Evolutionary conservation across 345 rosid genomes (phyloP).

Genomic region (Chamaenerion angustifolium): DNA sequence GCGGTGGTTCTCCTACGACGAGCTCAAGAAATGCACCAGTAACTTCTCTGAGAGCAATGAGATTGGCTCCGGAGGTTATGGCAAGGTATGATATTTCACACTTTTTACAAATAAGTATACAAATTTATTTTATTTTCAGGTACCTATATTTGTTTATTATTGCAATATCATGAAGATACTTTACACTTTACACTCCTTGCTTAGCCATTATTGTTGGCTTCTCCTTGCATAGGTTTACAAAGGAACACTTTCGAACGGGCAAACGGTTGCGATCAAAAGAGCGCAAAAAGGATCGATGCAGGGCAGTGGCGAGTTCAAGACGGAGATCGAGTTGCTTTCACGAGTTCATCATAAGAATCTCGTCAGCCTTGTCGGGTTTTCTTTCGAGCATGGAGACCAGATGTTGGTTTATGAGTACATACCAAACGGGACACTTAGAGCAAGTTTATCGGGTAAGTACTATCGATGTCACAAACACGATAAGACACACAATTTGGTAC

Average conservation of each 20-base stretch:
- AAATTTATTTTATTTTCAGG: too few species aligned
- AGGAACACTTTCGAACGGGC: conserved; percentile 75
- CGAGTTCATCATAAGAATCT: conserved; percentile 95
- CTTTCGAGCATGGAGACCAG: conserved; percentile 84
- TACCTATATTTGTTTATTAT: too few species aligned
- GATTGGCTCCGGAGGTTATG: conserved; percentile 91
- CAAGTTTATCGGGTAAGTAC: conserved; percentile 56
- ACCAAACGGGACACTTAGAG: conserved; percentile 75
- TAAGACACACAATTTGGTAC: too few species aligned
- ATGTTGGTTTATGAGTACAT: conserved; percentile 79
- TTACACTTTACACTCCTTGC: too few species aligned
- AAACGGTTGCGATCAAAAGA: conserved; percentile 70
- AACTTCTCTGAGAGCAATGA: conserved; percentile 61
- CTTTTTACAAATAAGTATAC: too few species aligned
- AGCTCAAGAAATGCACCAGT: conserved; percentile 66
- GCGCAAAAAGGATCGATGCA: conserved; percentile 90
- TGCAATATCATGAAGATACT: too few species aligned
- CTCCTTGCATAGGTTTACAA: conserved; percentile 55
- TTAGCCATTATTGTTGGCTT: too few species aligned
- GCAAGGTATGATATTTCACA: too few species aligned
- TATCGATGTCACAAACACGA: too few species aligned
- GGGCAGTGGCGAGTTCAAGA: conserved; percentile 89
- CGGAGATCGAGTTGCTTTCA: conserved; percentile 87
- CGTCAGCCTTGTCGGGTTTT: conserved; percentile 80
- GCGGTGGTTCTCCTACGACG: conserved; percentile 86